Evolutionary conservation across 768 basidiomycete genomes (phyloP), one percentile per base, ranked within the genome.

Genomic region (Leccinum sublutescens): DNA sequence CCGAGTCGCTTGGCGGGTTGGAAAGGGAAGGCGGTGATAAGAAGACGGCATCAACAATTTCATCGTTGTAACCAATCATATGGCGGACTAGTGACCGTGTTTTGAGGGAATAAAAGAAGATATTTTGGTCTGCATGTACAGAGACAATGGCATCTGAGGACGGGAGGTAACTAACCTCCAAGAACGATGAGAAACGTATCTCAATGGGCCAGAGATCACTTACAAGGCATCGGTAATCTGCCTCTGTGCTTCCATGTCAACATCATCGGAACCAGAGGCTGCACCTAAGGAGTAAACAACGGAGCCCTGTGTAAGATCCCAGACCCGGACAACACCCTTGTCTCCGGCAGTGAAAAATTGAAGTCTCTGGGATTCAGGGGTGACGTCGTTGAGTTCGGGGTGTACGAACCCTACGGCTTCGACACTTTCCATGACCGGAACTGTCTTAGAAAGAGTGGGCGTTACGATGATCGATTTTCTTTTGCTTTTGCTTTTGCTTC

Each of bases 61-160:
- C 96, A 74, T 99, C 97, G 72, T 98, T 98, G 80, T 89, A 99
- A 0, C 97, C 97, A 66, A 98, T 87, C 64, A 98, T 76, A 66
- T 98, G 96, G 17, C 91, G 88, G 2, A 80, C 77, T 25, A 91
- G 75, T 9, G 81, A 76, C 33, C 80, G 81, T 1, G 84, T 83
- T n/a, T 79, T 72, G 8, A 96, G 77, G 2, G 92, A 94, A 73
- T 95, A 87, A 76, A 93, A 93, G 50, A 95, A 80, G 65, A 99
- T 95, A 65, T 98, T 99, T 75, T 98, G 97, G 73, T 99, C 96
- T 23, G 92, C 94, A 71, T 96, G 95, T 15, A 95, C 78, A 15
- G 94, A 91, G 21, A 94, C 79, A 14, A 98, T 73, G 1, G 83
- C 82, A 9, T 86, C 85, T 9, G 76, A 79, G 2, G 80, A 73